Conservation (phyloP, 305 asterid species). For the Fraxinus velutina region DNA sequence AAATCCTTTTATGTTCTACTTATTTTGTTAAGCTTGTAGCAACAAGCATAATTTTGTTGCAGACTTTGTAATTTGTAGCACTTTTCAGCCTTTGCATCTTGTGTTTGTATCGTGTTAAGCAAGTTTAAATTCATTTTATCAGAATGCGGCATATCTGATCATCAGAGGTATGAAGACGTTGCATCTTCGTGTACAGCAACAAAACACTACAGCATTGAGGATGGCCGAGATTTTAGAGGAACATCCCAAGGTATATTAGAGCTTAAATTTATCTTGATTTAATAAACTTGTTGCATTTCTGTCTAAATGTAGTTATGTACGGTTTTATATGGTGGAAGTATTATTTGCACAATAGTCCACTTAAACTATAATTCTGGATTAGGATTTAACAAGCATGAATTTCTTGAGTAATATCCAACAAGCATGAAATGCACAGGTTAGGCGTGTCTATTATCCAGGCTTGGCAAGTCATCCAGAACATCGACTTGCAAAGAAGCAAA, state of each 20-base stretch:
- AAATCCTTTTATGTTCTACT: not conserved
- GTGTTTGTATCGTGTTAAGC: slow-evolving; percentile 10
- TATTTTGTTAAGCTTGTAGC: not conserved
- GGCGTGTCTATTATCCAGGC: slow-evolving; percentile 87
- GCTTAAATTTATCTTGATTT: not conserved
- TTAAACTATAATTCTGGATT: not conserved
- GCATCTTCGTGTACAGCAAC: slow-evolving; percentile 96
- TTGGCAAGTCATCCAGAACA: slow-evolving; percentile 94
- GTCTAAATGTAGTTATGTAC: not conserved
- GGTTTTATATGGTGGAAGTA: not conserved
- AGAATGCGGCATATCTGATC: slow-evolving; percentile 90
- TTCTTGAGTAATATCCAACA: not conserved
- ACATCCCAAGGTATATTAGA: slow-evolving; percentile 76
- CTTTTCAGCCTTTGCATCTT: slow-evolving; percentile 14
- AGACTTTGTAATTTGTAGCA: not conserved
- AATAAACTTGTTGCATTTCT: not conserved
- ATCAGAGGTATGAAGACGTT: slow-evolving; percentile 97
- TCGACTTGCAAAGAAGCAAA: slow-evolving; percentile 79
- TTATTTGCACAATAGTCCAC: not conserved
- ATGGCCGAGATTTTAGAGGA: slow-evolving; percentile 99
- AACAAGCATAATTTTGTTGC: not conserved
- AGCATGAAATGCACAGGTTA: slow-evolving; percentile 60
- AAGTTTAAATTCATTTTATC: slow-evolving; percentile 23
- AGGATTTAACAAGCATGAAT: not conserved
- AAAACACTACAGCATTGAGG: slow-evolving; percentile 83